A percentile compares a stretch with the other conserved stretches of the same genome.
These are phyloP conservation scores for Eleusine coracana DNA, from an alignment of 176 grass and related monocot species.

Conservation along the genomic window DNA sequence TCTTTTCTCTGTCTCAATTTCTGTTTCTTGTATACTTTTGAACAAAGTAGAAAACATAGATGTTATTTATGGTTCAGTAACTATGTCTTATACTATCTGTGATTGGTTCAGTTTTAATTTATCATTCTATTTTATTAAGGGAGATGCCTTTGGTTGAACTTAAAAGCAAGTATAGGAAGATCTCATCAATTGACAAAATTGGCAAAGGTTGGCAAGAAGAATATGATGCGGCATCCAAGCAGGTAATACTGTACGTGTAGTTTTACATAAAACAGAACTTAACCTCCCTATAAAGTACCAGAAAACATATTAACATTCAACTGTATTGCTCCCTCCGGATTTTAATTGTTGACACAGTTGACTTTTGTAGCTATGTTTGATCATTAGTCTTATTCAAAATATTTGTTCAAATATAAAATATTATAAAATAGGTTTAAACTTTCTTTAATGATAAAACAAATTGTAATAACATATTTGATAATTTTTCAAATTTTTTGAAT, in stretches of 20 bases:
- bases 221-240: slow-evolving; percentile 74
- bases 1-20: background rate
- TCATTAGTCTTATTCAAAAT: too few species aligned
- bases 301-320: slow-evolving; percentile 13
- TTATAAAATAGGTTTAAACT: too few species aligned
- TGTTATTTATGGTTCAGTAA: background rate
- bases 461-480: too few species aligned
- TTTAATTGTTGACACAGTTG: too few species aligned
- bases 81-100: slow-evolving; percentile 10
- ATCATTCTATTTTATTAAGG: slow-evolving; percentile 38
- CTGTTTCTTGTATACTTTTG: slow-evolving; percentile 24
- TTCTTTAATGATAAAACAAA: too few species aligned
- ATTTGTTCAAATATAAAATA: too few species aligned
- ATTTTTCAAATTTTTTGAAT: too few species aligned
- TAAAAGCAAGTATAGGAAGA: slow-evolving; percentile 87
- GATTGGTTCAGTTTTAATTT: slow-evolving; percentile 8
- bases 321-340: too few species aligned
- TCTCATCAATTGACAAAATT: slow-evolving; percentile 70
- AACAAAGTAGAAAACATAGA: background rate
- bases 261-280: background rate
- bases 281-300: background rate
- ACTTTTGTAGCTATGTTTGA: too few species aligned
- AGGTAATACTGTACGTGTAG: slow-evolving; percentile 45
- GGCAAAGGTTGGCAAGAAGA: slow-evolving; percentile 84
- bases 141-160: slow-evolving; percentile 82